Evolutionary conservation across 1,139 yeast species (phyloP).

Genomic region (Taiozyma sp.): DNA sequence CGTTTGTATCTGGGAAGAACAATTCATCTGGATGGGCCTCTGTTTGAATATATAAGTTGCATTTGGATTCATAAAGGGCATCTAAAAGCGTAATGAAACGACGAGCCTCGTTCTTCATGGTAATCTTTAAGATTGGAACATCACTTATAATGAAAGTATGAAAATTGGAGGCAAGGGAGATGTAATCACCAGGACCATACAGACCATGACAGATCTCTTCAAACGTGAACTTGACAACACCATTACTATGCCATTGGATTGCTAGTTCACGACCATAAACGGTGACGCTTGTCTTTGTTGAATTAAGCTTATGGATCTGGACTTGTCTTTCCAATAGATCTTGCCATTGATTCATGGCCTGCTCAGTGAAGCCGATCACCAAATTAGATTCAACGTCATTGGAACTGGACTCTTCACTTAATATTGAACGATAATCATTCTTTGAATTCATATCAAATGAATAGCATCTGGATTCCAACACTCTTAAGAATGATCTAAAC

Average conservation of each 20-base stretch:
- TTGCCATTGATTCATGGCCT: background rate
- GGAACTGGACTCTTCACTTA: slow-evolving; percentile 25
- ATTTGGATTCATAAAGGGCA: slow-evolving; percentile 63
- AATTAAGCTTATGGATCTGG: background rate
- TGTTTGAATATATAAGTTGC: slow-evolving; percentile 48
- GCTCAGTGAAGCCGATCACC: slow-evolving; percentile 22
- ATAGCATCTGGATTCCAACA: slow-evolving; percentile 56
- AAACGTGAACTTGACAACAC: slow-evolving; percentile 47
- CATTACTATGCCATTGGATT: slow-evolving; percentile 40
- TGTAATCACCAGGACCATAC: slow-evolving; percentile 64
- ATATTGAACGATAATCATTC: slow-evolving; percentile 48
- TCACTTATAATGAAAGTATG: slow-evolving; percentile 52
- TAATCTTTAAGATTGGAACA: slow-evolving; percentile 54
- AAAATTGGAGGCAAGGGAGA: slow-evolving; percentile 56
- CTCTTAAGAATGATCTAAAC: slow-evolving; percentile 50
- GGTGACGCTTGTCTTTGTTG: slow-evolving; percentile 25
- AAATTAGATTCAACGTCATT: slow-evolving; percentile 23
- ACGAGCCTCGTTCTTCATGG: slow-evolving; percentile 63
- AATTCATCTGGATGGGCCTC: slow-evolving; percentile 45
- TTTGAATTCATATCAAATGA: slow-evolving; percentile 56
- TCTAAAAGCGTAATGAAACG: slow-evolving; percentile 61
- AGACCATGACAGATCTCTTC: slow-evolving; percentile 51
- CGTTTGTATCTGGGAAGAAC: slow-evolving; percentile 46
- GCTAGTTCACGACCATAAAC: slow-evolving; percentile 52
- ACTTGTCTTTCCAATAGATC: background rate